Evolutionary conservation across 106 monocot species (phyloP), one percentile per base, ranked within the genome.

Genomic region (Apostasia ramifera): DNA sequence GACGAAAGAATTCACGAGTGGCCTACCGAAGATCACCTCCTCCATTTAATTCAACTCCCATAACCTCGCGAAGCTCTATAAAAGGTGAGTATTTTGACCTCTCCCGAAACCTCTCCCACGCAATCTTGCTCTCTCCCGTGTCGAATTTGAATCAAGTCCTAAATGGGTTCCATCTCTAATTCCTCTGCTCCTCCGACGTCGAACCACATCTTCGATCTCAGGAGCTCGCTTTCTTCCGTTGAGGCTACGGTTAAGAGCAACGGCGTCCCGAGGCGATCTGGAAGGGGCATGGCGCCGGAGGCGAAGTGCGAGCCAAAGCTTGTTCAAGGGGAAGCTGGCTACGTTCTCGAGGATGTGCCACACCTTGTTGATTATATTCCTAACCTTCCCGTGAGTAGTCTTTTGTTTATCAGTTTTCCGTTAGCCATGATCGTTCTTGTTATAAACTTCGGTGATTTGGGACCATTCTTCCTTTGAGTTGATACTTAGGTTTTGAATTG

Each of bases 311-410:
- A 49, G 5, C 61, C 60, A 60, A 83, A 80, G 77, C 68, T 88
- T 53, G 72, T 88, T 0, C 15, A 5, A 8, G 87, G 91, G 11
- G 87, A 91, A 1, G 50, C 61, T 13, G 91, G 91, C 3, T 91
- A 80, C 53, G 80, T 88, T 40, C 78, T 88, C 43, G 87, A 91
- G 63, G 91, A 91, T 55, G 91, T 91, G 40, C 91, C 91, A 2
- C 91, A 88, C 57, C 64, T 91, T 57, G 57, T 78, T 47, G 91
- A 87, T 71, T 88, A 80, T 63, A 71, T 92, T 5, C 79, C 76
- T 37, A 65, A 73, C 44, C 77, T 88, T 40, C 75, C 75, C 40
- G 91, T 91, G 71, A 62, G 81, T 42, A 39, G 1, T 53, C 47
- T 53, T 50, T 50, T 38, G 48, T 41, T 10, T 4, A 14, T 53